phyloP scores from a whole-genome alignment of 2,329 filamentous ascomycete species.

The Beauveria rudraprayagi region DNA sequence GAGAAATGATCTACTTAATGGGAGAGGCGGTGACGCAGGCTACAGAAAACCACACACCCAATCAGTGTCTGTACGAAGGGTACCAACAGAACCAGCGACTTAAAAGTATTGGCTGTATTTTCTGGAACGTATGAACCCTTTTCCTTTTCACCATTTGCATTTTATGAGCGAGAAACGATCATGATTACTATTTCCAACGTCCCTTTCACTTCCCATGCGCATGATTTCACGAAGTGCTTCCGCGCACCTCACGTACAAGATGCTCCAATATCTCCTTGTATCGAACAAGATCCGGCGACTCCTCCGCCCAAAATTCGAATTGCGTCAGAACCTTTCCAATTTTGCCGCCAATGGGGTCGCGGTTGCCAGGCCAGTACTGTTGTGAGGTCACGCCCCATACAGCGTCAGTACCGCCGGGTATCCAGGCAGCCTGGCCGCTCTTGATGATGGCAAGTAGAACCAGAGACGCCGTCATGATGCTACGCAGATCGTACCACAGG shows the following conservation, averaged over 20 bases:
- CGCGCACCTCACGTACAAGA: constrained; percentile 13
- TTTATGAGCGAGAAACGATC: background rate
- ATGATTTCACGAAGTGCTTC: background rate
- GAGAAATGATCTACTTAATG: background rate
- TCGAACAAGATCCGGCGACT: constrained; percentile 13
- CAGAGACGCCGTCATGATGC: constrained; percentile 15
- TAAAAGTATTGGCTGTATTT: background rate
- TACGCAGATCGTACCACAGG: constrained; percentile 19
- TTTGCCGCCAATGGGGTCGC: constrained; percentile 14
- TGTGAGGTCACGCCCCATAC: constrained; percentile 12
- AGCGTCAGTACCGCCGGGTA: constrained; percentile 14
- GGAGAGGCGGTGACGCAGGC: background rate
- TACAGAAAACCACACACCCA: background rate
- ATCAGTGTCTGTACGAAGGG: background rate
- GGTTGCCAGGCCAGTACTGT: constrained; percentile 9
- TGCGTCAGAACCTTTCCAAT: constrained; percentile 15
- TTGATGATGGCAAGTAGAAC: constrained; percentile 16
- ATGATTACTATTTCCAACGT: background rate
- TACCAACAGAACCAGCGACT: background rate
- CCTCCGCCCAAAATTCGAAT: constrained; percentile 16
- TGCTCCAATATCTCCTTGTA: constrained; percentile 14
- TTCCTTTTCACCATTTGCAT: background rate
- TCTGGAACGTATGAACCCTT: background rate
- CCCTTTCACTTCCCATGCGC: background rate
- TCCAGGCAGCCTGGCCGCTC: constrained; percentile 15